A percentile compares a stretch with the other conserved stretches of the same genome.
These are phyloP conservation scores for Westerdykella aurantiaca DNA, from an alignment of 2,329 filamentous ascomycete species.

Conservation along the genomic window DNA sequence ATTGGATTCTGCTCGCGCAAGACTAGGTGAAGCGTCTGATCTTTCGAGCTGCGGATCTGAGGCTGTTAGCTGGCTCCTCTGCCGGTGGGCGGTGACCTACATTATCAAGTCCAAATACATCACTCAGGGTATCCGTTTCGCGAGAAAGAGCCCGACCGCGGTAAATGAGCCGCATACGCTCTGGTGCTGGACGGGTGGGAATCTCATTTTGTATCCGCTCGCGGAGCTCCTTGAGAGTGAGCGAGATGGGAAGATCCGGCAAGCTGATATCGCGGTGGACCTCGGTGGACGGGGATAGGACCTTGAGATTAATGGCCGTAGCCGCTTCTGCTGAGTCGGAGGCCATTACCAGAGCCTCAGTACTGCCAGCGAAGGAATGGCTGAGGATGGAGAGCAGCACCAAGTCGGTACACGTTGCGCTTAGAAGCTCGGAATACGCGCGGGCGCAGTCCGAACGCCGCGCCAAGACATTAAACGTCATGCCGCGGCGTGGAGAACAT, in stretches of 20 bases:
- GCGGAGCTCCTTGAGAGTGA: slow-evolving; percentile 50
- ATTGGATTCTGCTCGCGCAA: slow-evolving; percentile 29
- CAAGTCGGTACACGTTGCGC: slow-evolving; percentile 26
- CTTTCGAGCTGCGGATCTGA: slow-evolving; percentile 32
- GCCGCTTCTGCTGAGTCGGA: slow-evolving; percentile 9
- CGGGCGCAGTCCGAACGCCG: not conserved
- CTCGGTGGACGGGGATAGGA: slow-evolving; percentile 38
- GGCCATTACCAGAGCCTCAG: slow-evolving; percentile 18
- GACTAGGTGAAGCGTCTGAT: slow-evolving; percentile 37
- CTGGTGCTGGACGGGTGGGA: slow-evolving; percentile 34
- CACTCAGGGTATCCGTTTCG: slow-evolving; percentile 44
- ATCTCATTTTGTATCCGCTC: slow-evolving; percentile 46
- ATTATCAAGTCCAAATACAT: slow-evolving; percentile 47
- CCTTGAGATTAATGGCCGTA: slow-evolving; percentile 31
- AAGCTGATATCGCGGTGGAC: slow-evolving; percentile 31
- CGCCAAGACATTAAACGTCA: not conserved
- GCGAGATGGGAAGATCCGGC: slow-evolving; percentile 26
- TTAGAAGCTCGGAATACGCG: slow-evolving; percentile 14
- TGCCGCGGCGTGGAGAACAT: slow-evolving; percentile 14
- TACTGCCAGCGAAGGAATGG: not conserved
- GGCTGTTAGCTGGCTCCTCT: slow-evolving; percentile 1
- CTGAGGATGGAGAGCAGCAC: slow-evolving; percentile 4
- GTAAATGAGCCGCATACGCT: slow-evolving; percentile 54
- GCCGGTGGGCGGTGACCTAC: slow-evolving; percentile 33
- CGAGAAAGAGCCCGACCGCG: slow-evolving; percentile 49